Conservation (phyloP, 805 yeast genomes). For the Wickerhamiella musiphila region DNA sequence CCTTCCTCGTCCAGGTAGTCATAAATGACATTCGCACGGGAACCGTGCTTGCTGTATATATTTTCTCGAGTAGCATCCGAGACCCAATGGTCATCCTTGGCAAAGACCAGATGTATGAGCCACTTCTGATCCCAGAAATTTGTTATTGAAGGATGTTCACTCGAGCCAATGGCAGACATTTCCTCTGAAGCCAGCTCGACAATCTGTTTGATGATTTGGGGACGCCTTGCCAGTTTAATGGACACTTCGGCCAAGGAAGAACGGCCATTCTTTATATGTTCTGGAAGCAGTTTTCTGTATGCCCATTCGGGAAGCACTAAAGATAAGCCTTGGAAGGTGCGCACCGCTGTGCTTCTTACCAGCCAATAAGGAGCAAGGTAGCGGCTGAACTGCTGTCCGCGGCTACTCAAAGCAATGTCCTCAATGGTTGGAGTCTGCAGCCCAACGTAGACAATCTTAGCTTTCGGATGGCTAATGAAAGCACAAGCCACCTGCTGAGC, state of each 20-base stretch:
- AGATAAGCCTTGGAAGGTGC: too few species aligned
- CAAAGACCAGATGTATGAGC: conserved; percentile 37
- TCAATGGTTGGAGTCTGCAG: conserved; percentile 54
- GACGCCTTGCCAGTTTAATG: conserved; percentile 24
- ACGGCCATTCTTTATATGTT: background rate
- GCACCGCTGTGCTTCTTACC: too few species aligned
- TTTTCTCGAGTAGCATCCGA: conserved; percentile 33
- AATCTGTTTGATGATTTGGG: conserved; percentile 34
- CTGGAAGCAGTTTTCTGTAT: too few species aligned
- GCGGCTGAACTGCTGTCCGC: conserved; percentile 24
- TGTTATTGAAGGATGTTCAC: conserved; percentile 19
- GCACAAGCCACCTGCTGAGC: conserved; percentile 32
- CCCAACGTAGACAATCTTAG: conserved; percentile 32
- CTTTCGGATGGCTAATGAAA: conserved; percentile 12
- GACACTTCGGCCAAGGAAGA: conserved; percentile 5
- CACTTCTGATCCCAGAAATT: conserved; percentile 31
- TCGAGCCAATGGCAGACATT: conserved; percentile 33
- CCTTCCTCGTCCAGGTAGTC: too few species aligned
- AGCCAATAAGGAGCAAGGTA: too few species aligned
- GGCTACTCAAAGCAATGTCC: conserved; percentile 34
- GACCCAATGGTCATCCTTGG: conserved; percentile 52
- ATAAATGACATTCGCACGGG: too few species aligned
- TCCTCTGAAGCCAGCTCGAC: conserved; percentile 43
- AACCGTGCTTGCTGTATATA: too few species aligned
- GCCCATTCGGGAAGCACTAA: too few species aligned